Conservation (phyloP, 2,329 filamentous ascomycete species). For the Cercospora zeina region DNA sequence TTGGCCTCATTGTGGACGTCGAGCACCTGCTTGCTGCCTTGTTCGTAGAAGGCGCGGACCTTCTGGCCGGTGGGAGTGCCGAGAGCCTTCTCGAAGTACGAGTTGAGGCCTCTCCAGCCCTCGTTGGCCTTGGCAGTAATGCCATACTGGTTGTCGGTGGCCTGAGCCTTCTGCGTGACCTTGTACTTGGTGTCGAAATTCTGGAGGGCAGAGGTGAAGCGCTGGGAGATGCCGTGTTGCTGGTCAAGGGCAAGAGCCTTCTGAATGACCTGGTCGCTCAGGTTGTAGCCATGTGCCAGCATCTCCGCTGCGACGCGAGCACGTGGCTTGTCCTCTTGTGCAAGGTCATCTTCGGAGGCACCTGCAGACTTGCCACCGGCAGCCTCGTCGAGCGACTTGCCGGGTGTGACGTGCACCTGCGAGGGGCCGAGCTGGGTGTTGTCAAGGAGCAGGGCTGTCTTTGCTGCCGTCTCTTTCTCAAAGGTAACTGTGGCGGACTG, state of each 20-base stretch:
- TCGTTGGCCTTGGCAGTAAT: constrained; percentile 71
- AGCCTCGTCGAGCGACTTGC: constrained; percentile 65
- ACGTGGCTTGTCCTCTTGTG: constrained; percentile 95
- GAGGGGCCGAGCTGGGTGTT: constrained; percentile 85
- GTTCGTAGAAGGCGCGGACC: constrained; percentile 82
- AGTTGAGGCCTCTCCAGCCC: constrained; percentile 68
- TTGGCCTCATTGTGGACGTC: constrained; percentile 92
- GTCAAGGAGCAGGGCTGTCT: constrained; percentile 94
- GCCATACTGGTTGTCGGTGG: constrained; percentile 80
- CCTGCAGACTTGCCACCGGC: constrained; percentile 61
- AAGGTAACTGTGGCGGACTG: constrained; percentile 93
- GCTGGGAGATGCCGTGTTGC: constrained; percentile 79
- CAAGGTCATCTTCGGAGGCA: constrained; percentile 63
- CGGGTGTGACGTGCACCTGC: constrained; percentile 75
- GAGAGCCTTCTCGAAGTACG: constrained; percentile 93
- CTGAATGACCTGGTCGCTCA: constrained; percentile 76
- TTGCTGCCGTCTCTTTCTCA: constrained; percentile 93
- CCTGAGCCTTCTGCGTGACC: constrained; percentile 80
- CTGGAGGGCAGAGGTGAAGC: constrained; percentile 75
- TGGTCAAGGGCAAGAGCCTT: constrained; percentile 83
- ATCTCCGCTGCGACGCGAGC: constrained; percentile 94
- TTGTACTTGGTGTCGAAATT: constrained; percentile 83
- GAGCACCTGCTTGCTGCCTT: constrained; percentile 82
- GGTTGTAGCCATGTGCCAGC: constrained; percentile 87
- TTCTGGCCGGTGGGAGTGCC: constrained; percentile 85